Evolutionary conservation across 2,329 filamentous ascomycete genomes (phyloP), one percentile per base, ranked within the genome.

Genomic region (Ceratocystis harringtonii): DNA sequence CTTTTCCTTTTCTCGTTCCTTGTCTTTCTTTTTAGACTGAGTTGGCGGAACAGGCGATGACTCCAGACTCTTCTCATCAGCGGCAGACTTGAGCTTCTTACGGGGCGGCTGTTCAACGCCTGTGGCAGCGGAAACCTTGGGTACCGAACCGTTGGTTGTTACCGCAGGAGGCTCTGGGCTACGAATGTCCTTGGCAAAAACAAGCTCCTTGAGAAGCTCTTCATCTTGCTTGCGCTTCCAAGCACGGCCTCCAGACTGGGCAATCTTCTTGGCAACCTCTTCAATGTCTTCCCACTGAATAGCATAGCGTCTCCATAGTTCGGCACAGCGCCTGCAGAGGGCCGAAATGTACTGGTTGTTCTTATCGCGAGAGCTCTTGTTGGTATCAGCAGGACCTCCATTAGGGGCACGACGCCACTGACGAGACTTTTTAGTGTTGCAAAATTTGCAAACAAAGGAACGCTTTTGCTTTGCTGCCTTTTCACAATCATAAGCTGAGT

Each of bases 241-340:
- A 3, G 89, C 87, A 70, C 90, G 87, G 58, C 89, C 88, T 55
- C 90, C 89, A 58, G 86, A 84, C 69, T 88, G 84, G 0, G 86
- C 84, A 52, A 95, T 85, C 76, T 96, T 95, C 77, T 92, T 95
- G 48, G 87, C 84, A 45, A 96, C 83, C 71, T 97, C 92, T 52
- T 97, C 94, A 15, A 91, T 82, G 69, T 95, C 90, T 74, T 97
- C 94, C 85, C 90, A 99, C 70, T 95, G 90, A 68, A 99, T 90
- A 17, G 88, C 92, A 74, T 99, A 99, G 69, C 92, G 89, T 62
- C 94, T 87, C 94, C 94, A 99, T 7, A 99, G 79, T 71, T 94
- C 86, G 30, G 92, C 92, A 72, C 94, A 99, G 67, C 92, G 85
- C 66, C 91, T 82, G 73, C 94, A 99, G 3, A 99, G 81, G 2